A percentile compares a stretch with the other conserved stretches of the same genome.
Conservation (phyloP, 257 asterid species). For the Handroanthus guayacan region DNA sequence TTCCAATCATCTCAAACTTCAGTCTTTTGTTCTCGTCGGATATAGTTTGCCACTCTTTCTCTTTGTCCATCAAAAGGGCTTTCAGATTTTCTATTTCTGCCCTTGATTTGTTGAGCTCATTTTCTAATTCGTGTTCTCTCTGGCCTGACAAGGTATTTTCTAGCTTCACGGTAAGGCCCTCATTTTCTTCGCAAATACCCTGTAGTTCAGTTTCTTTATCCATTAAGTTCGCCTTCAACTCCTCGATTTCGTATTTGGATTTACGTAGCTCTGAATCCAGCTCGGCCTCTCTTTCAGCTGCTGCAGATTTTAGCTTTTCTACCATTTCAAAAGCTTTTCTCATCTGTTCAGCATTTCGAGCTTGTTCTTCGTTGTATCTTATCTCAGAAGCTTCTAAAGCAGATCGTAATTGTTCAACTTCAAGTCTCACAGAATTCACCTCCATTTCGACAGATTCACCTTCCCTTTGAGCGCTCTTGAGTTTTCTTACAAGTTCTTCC, state of each 20-base stretch:
- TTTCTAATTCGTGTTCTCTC: slow-evolving; percentile 55
- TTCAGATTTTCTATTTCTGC: slow-evolving; percentile 49
- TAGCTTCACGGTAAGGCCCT: slow-evolving; percentile 52
- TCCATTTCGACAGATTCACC: slow-evolving; percentile 45
- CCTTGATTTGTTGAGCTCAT: slow-evolving; percentile 52
- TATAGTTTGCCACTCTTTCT: slow-evolving; percentile 50
- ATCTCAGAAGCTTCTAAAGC: slow-evolving; percentile 76
- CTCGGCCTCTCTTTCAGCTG: slow-evolving; percentile 59
- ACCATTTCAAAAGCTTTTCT: slow-evolving; percentile 57
- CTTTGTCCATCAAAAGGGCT: slow-evolving; percentile 58
- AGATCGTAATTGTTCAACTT: slow-evolving; percentile 56
- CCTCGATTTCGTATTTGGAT: slow-evolving; percentile 65
- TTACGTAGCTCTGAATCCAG: slow-evolving; percentile 52
- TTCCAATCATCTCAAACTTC: slow-evolving; percentile 49
- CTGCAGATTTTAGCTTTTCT: slow-evolving; percentile 59
- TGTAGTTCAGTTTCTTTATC: slow-evolving; percentile 91
- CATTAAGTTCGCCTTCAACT: slow-evolving; percentile 83
- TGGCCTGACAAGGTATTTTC: slow-evolving; percentile 44
- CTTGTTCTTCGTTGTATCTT: slow-evolving; percentile 63
- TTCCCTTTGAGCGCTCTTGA: slow-evolving; percentile 43
- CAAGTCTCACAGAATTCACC: slow-evolving; percentile 54
- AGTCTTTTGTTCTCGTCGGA: slow-evolving; percentile 62
- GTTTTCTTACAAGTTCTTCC: slow-evolving; percentile 69
- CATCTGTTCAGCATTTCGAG: slow-evolving; percentile 47
- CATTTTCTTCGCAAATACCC: slow-evolving; percentile 88